Base-by-base conservation (phyloP, 148 eudicot genomes). In the Silene uniflora region DNA sequence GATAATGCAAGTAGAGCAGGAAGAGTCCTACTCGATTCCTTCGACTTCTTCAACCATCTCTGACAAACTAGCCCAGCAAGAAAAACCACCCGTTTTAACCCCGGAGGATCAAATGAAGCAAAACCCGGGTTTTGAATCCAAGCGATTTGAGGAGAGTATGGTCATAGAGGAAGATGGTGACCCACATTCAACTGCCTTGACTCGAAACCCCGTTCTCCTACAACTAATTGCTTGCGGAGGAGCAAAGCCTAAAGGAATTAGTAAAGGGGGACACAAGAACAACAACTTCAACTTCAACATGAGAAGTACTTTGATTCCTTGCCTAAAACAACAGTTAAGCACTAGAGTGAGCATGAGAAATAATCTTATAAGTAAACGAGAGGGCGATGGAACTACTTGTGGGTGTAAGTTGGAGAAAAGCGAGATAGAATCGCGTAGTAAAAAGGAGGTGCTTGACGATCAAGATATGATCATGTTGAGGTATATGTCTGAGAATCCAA, bases 401-500 rank as follows among this genome's bases (percentile, higher is more conserved):
- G 44, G 27, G 7, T 44, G 69, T 7, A 71, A 65, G 39, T 54
- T 29, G 29, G 29, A 17, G 21, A 35, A 67, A 42, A 12, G 12
- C 58, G 67, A 59, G 52, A 19, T 21, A 22, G 16, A 44, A 54
- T 60, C 27, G n/a, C 7, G 67, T 58, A 12, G 29, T 5, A n/a
- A 69, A 12, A 47, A 7, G n/a, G 75, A 60, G 46, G 76, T 18
- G 77, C 79, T 39, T 55, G 84, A 49, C 65, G 87, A 68, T 23
- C 90, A 86, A 68, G 98, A 86, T 39, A 85, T 81, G 75, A 81
- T 81, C 59, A 90, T 88, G 89, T 88, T 91, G 3, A 82, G 80
- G 62, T 92, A 81, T 78, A 92, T 95, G 92, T 88, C 98, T 17
- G 97, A 95, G 82, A 92, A 95, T 75, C 98, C 98, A 1, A 46